Evolutionary conservation across 495 filamentous ascomycete genomes (phyloP).

Genomic region (Neurospora sublineolata): DNA sequence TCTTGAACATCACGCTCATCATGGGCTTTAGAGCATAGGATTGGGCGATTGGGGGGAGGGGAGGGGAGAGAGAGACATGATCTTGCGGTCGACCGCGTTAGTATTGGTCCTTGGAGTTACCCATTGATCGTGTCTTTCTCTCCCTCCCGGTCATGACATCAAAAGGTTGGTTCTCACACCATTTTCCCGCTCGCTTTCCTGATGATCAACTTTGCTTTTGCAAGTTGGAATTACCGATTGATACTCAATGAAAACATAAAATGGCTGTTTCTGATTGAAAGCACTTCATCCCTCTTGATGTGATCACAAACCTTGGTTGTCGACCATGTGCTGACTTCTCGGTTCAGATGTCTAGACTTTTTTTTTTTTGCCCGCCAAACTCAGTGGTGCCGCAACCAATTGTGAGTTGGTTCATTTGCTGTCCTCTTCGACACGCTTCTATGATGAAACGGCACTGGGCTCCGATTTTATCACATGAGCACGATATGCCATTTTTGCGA

Average conservation of each 20-base stretch:
- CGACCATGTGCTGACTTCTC: slow-evolving; percentile 8
- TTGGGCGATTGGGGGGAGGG: background rate
- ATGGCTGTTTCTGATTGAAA: slow-evolving; percentile 79
- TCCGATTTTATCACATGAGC: slow-evolving; percentile 70
- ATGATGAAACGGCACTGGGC: slow-evolving; percentile 99
- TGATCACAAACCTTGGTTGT: background rate
- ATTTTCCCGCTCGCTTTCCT: slow-evolving; percentile 26
- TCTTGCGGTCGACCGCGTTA: background rate
- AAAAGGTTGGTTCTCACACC: slow-evolving; percentile 8
- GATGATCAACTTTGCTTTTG: slow-evolving; percentile 73
- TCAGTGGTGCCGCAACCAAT: background rate
- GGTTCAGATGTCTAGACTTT: background rate
- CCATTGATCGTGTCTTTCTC: background rate
- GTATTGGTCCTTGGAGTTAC: background rate
- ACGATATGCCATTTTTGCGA: slow-evolving; percentile 84
- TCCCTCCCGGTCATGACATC: background rate
- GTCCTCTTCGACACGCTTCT: slow-evolving; percentile 12
- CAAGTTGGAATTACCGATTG: slow-evolving; percentile 99
- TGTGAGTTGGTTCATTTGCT: slow-evolving; percentile 13
- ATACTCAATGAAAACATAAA: slow-evolving; percentile 76
- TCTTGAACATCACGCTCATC: background rate
- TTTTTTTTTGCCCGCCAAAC: background rate
- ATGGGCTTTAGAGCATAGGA: background rate
- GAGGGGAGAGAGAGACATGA: background rate
- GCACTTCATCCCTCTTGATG: slow-evolving; percentile 3